Base-by-base conservation (phyloP, 2,329 filamentous ascomycete species). In the Fusarium sp. region DNA sequence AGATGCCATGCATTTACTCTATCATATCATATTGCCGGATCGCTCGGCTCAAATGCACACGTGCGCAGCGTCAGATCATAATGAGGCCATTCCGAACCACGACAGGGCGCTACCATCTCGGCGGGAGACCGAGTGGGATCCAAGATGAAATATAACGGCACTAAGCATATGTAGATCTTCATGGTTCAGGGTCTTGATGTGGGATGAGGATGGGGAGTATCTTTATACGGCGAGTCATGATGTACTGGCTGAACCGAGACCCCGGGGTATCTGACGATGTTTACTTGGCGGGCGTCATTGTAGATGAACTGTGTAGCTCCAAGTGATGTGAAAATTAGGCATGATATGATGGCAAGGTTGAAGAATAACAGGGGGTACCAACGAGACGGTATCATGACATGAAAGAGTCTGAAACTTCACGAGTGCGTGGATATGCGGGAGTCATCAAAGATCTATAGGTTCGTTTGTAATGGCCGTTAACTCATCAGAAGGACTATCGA, bases 31-130 rank as follows among this genome's bases (percentile, higher is more conserved):
- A 34, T 39, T 32, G 31, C 31, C 11, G 9, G 3, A 11, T 6
- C 15, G 24, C 38, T 53, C 38, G 22, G 13, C 3, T 10, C n/a
- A 7, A 12, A 9, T 24, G 32, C 24, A 26, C 35, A 40, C 35
- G 25, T 50, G 43, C 55, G 52, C 38, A 44, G 43, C 15, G 2
- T 8, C 19, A 11, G 38, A 40, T 25, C 1, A 43, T 9, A 22
- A 60, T 55, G 48, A 60, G 57, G 60, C 47, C 57, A 60, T 47
- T 31, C 25, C 52, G 31, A 53, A 55, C 45, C 40, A 22, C 19
- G 36, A 38, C 19, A 8, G 28, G 12, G 22, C 19, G 39, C 26
- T 26, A 15, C 29, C 28, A 12, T 24, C 25, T 34, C n/a, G 13
- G n/a, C 40, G 24, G 29, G 7, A 39, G 32, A 28, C 58, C 57